Base-by-base conservation (phyloP, 176 grass and related monocot species). In the Triticum turgidum region DNA sequence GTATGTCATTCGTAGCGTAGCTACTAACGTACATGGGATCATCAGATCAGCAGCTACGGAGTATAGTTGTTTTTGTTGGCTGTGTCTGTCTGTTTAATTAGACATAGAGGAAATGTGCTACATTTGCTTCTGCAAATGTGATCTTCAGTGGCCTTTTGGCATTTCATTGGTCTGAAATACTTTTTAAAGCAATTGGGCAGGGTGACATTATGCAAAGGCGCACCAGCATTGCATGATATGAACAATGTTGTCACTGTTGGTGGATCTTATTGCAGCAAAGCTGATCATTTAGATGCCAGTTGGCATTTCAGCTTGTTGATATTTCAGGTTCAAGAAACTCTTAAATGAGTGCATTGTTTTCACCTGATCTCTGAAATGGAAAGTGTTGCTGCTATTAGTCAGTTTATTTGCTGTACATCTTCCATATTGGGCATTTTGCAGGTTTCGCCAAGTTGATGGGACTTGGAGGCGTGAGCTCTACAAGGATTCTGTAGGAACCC, bases 381-480 rank as follows among this genome's bases (percentile, higher is more conserved):
- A 78, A 30, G 12, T 76, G 6, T 5, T 91, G 68, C 18, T 87
- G 17, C 58, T 18, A 74, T 41, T n/a, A 21, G 25, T 38, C 79
- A 9, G 45, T 65, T 51, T 61, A 76, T 15, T 39, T 61, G 2
- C 67, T 51, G 62, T 63, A 52, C 77, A 51, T 39, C 49, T 86
- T 67, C 38, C 58, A 12, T 65, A 9, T 79, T 12, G 32, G 32
- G 65, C 1, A 17, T 77, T 82, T 83, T 86, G 18, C 84, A 95
- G 87, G 86, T 90, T 77, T 59, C 78, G 62, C 17, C 91, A 39
- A 63, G 87, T 34, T 85, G 86, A 95, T 85, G 91, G 78, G 47
- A 93, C 72, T 14, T 89, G 87, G 93, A 95, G 84, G 47, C 87
- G 87, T 80, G 88, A 92, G 69, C 91, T 92, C 27, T 95, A 89